Conservation (phyloP, 2,329 filamentous ascomycete species). For the Arthrobotrys sphaeroides region DNA sequence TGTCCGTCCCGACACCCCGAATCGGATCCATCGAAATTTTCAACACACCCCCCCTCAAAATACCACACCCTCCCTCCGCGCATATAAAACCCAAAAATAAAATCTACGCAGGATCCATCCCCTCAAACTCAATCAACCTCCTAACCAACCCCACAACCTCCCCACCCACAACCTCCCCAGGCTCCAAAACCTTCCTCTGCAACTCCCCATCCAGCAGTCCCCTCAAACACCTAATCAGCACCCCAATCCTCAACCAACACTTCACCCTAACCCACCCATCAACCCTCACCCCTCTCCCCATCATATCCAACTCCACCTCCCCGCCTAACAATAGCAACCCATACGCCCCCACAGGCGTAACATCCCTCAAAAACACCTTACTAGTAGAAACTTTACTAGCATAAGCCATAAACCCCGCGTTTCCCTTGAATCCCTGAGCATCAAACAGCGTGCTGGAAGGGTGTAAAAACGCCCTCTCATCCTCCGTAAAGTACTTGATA, state of each 20-base stretch:
- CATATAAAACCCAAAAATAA: too few relatives aligned
- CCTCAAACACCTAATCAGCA: slow-evolving; percentile 82
- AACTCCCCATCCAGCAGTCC: slow-evolving; percentile 88
- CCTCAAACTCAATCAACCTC: slow-evolving; percentile 87
- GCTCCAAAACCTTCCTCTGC: slow-evolving; percentile 80
- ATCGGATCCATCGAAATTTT: too few relatives aligned
- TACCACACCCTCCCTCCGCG: slow-evolving; percentile 11
- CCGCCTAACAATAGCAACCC: slow-evolving; percentile 86
- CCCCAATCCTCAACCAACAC: slow-evolving; percentile 94
- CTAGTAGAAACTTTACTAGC: slow-evolving; percentile 89
- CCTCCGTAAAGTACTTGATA: slow-evolving; percentile 92
- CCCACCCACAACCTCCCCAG: slow-evolving; percentile 68
- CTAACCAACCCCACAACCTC: slow-evolving; percentile 81
- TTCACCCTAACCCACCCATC: slow-evolving; percentile 88
- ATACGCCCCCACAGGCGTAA: slow-evolving; percentile 93
- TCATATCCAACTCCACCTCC: slow-evolving; percentile 82
- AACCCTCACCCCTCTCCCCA: slow-evolving; percentile 85
- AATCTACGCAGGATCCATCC: slow-evolving; percentile 70
- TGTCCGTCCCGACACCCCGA: too few relatives aligned
- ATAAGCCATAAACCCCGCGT: slow-evolving; percentile 83
- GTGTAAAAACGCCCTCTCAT: slow-evolving; percentile 89
- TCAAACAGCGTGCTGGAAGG: slow-evolving; percentile 87
- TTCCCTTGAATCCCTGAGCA: slow-evolving; percentile 77
- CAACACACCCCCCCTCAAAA: too few relatives aligned
- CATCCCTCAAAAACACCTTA: slow-evolving; percentile 89